phyloP scores from a whole-genome alignment of 192 early-diverging fungal genomes.

The Gigaspora rosea region DNA sequence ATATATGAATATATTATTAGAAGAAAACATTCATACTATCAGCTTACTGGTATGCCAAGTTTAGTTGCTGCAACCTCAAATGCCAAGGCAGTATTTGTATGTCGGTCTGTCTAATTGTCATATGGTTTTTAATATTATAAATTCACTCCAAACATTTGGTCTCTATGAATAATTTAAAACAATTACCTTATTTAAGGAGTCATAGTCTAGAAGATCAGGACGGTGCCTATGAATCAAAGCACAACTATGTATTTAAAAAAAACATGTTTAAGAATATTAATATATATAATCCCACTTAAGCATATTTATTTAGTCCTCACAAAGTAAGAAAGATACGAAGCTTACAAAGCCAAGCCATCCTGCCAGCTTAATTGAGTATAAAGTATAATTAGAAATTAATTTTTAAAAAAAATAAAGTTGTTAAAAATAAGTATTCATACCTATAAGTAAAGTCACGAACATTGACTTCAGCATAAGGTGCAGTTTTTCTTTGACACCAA shows the following conservation, averaged over 20 bases:
- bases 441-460: slow-evolving; percentile 87
- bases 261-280: not conserved
- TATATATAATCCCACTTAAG: not conserved
- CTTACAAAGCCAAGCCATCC: slow-evolving; percentile 89
- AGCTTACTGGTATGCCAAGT: slow-evolving; percentile 77
- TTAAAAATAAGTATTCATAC: not conserved
- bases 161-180: not conserved
- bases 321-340: not conserved
- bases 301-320: not conserved
- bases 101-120: slow-evolving; percentile 56
- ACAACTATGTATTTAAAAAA: slow-evolving; percentile 57
- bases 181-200: slow-evolving; percentile 73
- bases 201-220: slow-evolving; percentile 91
- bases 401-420: not conserved
- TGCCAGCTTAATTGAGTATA: slow-evolving; percentile 65
- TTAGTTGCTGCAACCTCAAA: slow-evolving; percentile 93
- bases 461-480: slow-evolving; percentile 85
- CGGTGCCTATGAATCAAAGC: slow-evolving; percentile 96
- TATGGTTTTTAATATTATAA: not conserved
- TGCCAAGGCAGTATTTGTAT: slow-evolving; percentile 88
- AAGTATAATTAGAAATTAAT: not conserved
- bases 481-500: slow-evolving; percentile 96
- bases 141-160: not conserved
- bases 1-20: not conserved
- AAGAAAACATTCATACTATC: not conserved